Percentiles rank a stretch among this genome's conserved stretches.
phyloP scores from a whole-genome alignment of 345 rosid genomes.

The Citrus sp. region DNA sequence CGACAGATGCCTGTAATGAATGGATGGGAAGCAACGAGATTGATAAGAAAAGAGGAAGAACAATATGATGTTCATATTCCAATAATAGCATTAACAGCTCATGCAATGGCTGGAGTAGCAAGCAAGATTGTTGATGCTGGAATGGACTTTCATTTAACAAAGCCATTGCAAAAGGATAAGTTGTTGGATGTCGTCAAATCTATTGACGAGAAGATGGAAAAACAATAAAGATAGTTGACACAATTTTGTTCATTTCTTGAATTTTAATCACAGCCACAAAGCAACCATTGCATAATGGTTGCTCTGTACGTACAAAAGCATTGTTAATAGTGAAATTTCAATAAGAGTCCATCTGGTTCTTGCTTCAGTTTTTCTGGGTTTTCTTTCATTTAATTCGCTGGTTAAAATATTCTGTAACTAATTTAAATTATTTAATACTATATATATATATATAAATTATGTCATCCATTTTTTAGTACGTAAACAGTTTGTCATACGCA shows the following conservation, averaged over 20 bases:
- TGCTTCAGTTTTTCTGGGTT: no score
- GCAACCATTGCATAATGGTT: background rate
- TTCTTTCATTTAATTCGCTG: no score
- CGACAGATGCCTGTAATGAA: slow-evolving; percentile 35
- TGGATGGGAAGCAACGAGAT: slow-evolving; percentile 30
- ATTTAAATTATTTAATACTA: no score
- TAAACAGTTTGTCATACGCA: no score
- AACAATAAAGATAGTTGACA: background rate
- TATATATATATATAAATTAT: no score
- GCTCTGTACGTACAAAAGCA: background rate
- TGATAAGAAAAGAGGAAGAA: slow-evolving; percentile 30
- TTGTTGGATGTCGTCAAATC: slow-evolving; percentile 10
- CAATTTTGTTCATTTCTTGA: background rate
- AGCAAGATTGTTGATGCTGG: slow-evolving; percentile 23
- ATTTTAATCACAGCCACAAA: background rate
- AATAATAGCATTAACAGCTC: slow-evolving; percentile 33
- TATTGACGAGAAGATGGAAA: slow-evolving; percentile 2
- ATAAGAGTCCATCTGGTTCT: background rate
- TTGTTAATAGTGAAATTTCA: background rate
- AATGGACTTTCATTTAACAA: slow-evolving; percentile 33
- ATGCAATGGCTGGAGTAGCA: slow-evolving; percentile 21
- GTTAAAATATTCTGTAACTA: no score
- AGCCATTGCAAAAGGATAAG: slow-evolving; percentile 19
- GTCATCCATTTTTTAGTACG: no score
- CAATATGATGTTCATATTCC: slow-evolving; percentile 22